phyloP scores from a whole-genome alignment of 352 stramenopile genomes.

The Plasmopara muralis region DNA sequence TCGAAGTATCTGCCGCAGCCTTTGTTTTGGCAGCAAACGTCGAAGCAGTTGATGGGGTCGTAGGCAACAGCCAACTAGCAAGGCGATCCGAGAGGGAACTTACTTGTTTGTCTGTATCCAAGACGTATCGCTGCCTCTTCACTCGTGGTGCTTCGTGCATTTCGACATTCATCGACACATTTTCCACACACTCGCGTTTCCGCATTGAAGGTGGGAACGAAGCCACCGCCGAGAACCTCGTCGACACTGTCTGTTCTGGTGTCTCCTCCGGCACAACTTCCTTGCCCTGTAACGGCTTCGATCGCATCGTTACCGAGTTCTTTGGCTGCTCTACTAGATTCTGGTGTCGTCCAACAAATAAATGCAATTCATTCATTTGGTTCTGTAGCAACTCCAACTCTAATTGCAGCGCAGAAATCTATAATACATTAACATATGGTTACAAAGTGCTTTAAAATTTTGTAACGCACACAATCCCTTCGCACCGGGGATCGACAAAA shows the following conservation, averaged over 20 bases:
- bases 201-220: slow-evolving; percentile 27
- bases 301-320: slow-evolving; percentile 1
- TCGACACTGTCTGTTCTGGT: slow-evolving; percentile 24
- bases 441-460: not conserved
- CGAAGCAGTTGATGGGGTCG: slow-evolving; percentile 5
- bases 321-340: slow-evolving; percentile 18
- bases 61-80: slow-evolving; percentile 52
- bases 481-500: slow-evolving; percentile 47
- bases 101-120: slow-evolving; percentile 25
- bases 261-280: slow-evolving; percentile 30
- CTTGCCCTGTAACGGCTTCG: slow-evolving; percentile 34
- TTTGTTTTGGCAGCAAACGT: slow-evolving; percentile 11
- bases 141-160: slow-evolving; percentile 19
- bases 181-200: slow-evolving; percentile 34
- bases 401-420: slow-evolving; percentile 50
- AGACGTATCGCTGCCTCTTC: slow-evolving; percentile 37
- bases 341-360: slow-evolving; percentile 47
- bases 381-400: slow-evolving; percentile 55
- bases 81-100: slow-evolving; percentile 45
- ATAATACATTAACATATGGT: not conserved
- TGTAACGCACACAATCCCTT: slow-evolving; percentile 1
- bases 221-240: slow-evolving; percentile 34
- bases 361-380: slow-evolving; percentile 48
- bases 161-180: slow-evolving; percentile 16
- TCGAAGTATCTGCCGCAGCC: not conserved